phyloP scores from a whole-genome alignment of 306 rosid genomes.

The Alnus rubra region DNA sequence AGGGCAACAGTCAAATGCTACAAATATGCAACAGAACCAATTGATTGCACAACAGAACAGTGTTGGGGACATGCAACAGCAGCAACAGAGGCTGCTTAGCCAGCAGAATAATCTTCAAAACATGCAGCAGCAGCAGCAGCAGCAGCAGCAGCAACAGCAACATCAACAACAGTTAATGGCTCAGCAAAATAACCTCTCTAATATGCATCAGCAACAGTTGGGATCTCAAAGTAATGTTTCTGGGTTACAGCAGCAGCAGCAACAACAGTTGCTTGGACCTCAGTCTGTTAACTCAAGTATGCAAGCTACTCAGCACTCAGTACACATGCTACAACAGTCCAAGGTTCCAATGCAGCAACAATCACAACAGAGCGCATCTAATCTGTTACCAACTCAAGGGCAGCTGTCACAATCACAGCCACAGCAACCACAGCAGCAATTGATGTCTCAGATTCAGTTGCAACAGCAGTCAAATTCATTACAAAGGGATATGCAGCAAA shows the following conservation, averaged over 20 bases:
- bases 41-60: conserved; percentile 63
- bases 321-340: conserved; percentile 70
- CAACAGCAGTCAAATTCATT: conserved; percentile 73
- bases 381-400: conserved; percentile 58
- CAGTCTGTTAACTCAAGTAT: conserved; percentile 72
- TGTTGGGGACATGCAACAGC: conserved; percentile 78
- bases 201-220: conserved; percentile 78
- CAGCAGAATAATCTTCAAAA: conserved; percentile 76
- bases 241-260: conserved; percentile 71
- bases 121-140: conserved; percentile 66
- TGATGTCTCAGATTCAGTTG: conserved; percentile 71
- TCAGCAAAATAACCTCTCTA: conserved; percentile 70
- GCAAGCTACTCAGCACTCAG: conserved; percentile 71
- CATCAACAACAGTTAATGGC: conserved; percentile 61
- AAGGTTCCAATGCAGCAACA: conserved; percentile 70
- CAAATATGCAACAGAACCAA: conserved; percentile 70
- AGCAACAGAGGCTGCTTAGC: conserved; percentile 62
- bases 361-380: conserved; percentile 57
- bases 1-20: conserved; percentile 61
- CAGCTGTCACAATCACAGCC: conserved; percentile 61
- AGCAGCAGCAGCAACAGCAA: conserved; percentile 64
- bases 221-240: conserved; percentile 63
- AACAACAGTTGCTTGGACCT: conserved; percentile 55
- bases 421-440: conserved; percentile 80
- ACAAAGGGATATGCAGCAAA: conserved; percentile 79